Evolutionary conservation across 1,139 yeast species (phyloP), one percentile per base, ranked within the genome.

Genomic region (Taphrina populina): DNA sequence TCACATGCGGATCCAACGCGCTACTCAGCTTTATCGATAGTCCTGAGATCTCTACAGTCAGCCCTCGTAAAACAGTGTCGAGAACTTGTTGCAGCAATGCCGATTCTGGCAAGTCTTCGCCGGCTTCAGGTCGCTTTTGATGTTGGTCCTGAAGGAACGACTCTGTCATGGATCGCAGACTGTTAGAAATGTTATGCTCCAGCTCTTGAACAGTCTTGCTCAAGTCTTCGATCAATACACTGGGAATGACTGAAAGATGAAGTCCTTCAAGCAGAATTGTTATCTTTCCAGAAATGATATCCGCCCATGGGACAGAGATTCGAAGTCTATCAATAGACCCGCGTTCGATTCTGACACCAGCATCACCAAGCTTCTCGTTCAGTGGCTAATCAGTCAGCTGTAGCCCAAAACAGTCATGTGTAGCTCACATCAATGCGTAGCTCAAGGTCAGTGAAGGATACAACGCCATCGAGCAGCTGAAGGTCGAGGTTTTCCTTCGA

Each of bases 281-380:
- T 11, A 53, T 8, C 24, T 26, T 15, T 29, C 49, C 40, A 24
- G 56, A 20, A 10, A 53, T 36, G 10, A 53, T 7, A 23, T 55
- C 23, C 7, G 40, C 24, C 56, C 47, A 52, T 13, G 58, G 52
- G 19, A 47, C 20, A 3, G 52, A 7, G 15, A 49, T 33, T 11
- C 41, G 35, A 19, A 52, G 49, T 3, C 15, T 13, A 6, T 26
- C 51, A 7, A 52, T 35, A 3, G 15, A 27, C 4, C 51, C 56
- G 17, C 37, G 32, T 21, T n/a, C 17, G 6, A 52, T 29, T 13
- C 15, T 21, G 34, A 52, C 10, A 4, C 51, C 51, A 2, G n/a
- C 10, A 7, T 23, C 20, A 23, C 41, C 51, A 17, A 49, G 37
- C 20, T 21, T 27, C 11, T 27, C 34, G 21, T 37, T 49, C 13